Evolutionary conservation across 768 basidiomycete genomes (phyloP).

Genomic region (Tylopilus sp.): DNA sequence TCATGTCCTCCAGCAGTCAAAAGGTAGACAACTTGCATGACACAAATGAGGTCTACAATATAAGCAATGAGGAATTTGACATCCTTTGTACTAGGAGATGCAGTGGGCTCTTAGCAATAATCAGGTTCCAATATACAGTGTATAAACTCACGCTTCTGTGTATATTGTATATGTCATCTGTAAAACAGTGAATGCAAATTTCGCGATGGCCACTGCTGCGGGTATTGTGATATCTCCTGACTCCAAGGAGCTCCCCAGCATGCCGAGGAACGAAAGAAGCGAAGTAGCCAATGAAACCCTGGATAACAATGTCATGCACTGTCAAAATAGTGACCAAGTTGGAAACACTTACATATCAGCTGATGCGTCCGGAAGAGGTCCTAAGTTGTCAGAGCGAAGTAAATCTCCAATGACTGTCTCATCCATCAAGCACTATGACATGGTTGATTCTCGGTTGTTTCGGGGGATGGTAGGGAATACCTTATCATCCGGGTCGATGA

Average conservation of each 20-base stretch:
- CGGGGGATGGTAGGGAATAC: not conserved
- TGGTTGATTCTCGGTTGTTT: not conserved
- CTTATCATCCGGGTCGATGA: slow-evolving; percentile 10
- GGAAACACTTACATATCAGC: slow-evolving; percentile 1
- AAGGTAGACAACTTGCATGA: slow-evolving; percentile 14
- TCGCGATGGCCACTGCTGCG: not conserved
- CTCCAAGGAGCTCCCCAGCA: not conserved
- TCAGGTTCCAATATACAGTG: too few relatives aligned
- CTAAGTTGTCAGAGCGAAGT: slow-evolving; percentile 3
- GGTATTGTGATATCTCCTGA: not conserved
- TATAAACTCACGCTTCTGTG: slow-evolving; percentile 6
- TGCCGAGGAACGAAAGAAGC: not conserved
- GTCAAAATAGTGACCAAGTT: too few relatives aligned
- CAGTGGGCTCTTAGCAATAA: too few relatives aligned
- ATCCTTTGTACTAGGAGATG: slow-evolving; percentile 1
- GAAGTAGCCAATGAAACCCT: not conserved
- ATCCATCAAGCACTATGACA: slow-evolving; percentile 8
- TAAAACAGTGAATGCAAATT: not conserved
- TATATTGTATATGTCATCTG: not conserved
- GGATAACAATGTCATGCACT: not conserved
- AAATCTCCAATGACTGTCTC: not conserved
- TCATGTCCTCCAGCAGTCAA: not conserved
- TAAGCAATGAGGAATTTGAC: slow-evolving; percentile 14
- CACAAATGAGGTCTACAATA: slow-evolving; percentile 12
- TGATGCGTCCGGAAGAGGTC: not conserved